Evolutionary conservation across 441 rosid genomes (phyloP).

Genomic region (Populus hybrid): DNA sequence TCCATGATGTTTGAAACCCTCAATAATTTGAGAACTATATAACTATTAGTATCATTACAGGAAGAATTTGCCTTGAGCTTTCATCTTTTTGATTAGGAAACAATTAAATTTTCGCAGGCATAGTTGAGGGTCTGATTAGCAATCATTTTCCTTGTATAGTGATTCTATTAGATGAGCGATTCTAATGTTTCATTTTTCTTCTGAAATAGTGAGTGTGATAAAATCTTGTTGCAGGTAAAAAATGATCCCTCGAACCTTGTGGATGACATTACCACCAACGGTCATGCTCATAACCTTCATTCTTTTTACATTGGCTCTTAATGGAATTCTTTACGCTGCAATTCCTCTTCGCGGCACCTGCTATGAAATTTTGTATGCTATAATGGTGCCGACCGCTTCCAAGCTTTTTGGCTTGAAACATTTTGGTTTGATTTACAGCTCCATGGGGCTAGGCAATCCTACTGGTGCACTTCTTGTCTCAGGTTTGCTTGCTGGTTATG

Average conservation of each 20-base stretch:
- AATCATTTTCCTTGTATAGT: too few relatives aligned
- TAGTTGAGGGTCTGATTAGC: too few relatives aligned
- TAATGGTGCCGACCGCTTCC: slow-evolving; percentile 71
- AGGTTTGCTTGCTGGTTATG: slow-evolving; percentile 64
- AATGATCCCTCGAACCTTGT: slow-evolving; percentile 71
- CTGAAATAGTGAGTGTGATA: background rate
- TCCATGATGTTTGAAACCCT: too few relatives aligned
- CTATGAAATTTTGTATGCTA: slow-evolving; percentile 63
- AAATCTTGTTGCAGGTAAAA: slow-evolving; percentile 49
- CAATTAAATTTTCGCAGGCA: too few relatives aligned
- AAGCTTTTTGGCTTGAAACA: slow-evolving; percentile 88
- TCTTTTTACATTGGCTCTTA: slow-evolving; percentile 48
- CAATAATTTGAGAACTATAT: too few relatives aligned
- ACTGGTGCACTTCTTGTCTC: slow-evolving; percentile 86
- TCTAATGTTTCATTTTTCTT: too few relatives aligned
- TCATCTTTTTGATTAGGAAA: too few relatives aligned
- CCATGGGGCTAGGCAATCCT: slow-evolving; percentile 75
- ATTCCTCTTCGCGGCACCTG: slow-evolving; percentile 72
- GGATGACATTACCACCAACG: slow-evolving; percentile 63
- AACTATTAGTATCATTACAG: too few relatives aligned
- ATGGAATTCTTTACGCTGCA: slow-evolving; percentile 54
- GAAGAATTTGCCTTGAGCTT: too few relatives aligned
- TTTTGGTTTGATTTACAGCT: slow-evolving; percentile 80
- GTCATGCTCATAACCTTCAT: slow-evolving; percentile 56
- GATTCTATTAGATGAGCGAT: too few relatives aligned